phyloP scores from a whole-genome alignment of 2,329 filamentous ascomycete species.

The Sporothrix protearum region DNA sequence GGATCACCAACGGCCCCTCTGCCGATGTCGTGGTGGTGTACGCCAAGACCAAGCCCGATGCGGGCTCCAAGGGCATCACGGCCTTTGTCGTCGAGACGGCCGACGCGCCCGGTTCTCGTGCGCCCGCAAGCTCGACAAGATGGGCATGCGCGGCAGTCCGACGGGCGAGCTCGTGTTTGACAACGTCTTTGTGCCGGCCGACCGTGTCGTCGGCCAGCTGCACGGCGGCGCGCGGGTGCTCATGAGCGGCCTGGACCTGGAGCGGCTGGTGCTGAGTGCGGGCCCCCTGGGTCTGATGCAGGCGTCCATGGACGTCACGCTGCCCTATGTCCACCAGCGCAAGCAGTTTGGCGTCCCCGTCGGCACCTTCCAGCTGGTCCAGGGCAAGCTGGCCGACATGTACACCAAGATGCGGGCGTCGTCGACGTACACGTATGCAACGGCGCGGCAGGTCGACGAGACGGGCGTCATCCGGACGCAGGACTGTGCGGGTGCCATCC shows the following conservation, averaged over 20 bases:
- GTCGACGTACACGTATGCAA: conserved; percentile 81
- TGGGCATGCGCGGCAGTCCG: conserved; percentile 96
- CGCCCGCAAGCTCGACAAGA: conserved; percentile 89
- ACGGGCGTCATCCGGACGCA: conserved; percentile 70
- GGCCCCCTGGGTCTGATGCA: conserved; percentile 95
- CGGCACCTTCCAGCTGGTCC: conserved; percentile 82
- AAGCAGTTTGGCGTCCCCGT: conserved; percentile 86
- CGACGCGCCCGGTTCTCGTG: conserved; percentile 68
- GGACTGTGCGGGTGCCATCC: conserved; percentile 89
- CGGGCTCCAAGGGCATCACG: conserved; percentile 84
- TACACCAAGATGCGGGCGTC: conserved; percentile 87
- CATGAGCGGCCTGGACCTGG: conserved; percentile 94
- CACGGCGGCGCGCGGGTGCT: conserved; percentile 84
- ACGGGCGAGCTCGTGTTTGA: conserved; percentile 93
- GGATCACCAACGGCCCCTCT: conserved; percentile 97
- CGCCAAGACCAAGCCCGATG: conserved; percentile 82
- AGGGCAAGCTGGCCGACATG: conserved; percentile 94
- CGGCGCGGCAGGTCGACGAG: conserved; percentile 77
- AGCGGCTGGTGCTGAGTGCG: conserved; percentile 84
- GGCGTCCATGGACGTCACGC: conserved; percentile 74
- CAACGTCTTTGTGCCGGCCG: conserved; percentile 78
- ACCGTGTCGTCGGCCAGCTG: conserved; percentile 74
- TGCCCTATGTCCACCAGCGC: conserved; percentile 85
- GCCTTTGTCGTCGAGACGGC: conserved; percentile 79
- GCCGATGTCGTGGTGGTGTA: conserved; percentile 95